These are phyloP conservation scores for Saturnispora ahearnii DNA, from an alignment of 805 yeast species.

Conservation along the genomic window DNA sequence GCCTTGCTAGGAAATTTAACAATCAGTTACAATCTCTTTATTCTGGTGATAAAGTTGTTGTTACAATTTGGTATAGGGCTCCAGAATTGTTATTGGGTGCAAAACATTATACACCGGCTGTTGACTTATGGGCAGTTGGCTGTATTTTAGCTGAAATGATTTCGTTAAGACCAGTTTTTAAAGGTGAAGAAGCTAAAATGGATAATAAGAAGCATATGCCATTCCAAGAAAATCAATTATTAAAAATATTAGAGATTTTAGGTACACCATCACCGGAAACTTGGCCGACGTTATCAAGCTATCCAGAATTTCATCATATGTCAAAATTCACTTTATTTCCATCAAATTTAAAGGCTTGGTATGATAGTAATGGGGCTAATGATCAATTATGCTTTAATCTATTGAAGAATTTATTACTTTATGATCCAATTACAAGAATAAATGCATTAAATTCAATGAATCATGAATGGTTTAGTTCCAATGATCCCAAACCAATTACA, in stretches of 20 bases:
- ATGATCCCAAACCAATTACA: slow-evolving; percentile 48
- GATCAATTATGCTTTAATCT: slow-evolving; percentile 61
- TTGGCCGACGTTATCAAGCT: slow-evolving; percentile 73
- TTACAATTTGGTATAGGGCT: slow-evolving; percentile 94
- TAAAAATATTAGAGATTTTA: slow-evolving; percentile 82
- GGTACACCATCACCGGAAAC: slow-evolving; percentile 76
- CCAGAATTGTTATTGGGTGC: slow-evolving; percentile 89
- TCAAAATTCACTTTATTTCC: slow-evolving; percentile 54
- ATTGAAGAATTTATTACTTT: slow-evolving; percentile 55
- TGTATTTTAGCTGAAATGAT: slow-evolving; percentile 88
- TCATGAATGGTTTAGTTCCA: slow-evolving; percentile 69
- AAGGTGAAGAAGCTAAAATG: slow-evolving; percentile 96
- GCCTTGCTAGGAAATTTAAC: slow-evolving; percentile 79
- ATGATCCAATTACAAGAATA: slow-evolving; percentile 73
- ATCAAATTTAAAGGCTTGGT: slow-evolving; percentile 74
- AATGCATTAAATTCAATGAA: slow-evolving; percentile 70
- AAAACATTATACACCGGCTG: slow-evolving; percentile 84
- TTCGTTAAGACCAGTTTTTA: slow-evolving; percentile 85
- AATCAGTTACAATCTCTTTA: slow-evolving; percentile 80
- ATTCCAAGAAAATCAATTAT: slow-evolving; percentile 86
- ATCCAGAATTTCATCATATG: slow-evolving; percentile 74
- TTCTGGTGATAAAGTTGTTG: slow-evolving; percentile 92
- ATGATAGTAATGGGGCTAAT: slow-evolving; percentile 68
- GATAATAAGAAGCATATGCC: slow-evolving; percentile 91
- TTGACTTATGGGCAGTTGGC: slow-evolving; percentile 94